Evolutionary conservation across 768 basidiomycete genomes (phyloP).

Genomic region (Macrocybe gigantea): DNA sequence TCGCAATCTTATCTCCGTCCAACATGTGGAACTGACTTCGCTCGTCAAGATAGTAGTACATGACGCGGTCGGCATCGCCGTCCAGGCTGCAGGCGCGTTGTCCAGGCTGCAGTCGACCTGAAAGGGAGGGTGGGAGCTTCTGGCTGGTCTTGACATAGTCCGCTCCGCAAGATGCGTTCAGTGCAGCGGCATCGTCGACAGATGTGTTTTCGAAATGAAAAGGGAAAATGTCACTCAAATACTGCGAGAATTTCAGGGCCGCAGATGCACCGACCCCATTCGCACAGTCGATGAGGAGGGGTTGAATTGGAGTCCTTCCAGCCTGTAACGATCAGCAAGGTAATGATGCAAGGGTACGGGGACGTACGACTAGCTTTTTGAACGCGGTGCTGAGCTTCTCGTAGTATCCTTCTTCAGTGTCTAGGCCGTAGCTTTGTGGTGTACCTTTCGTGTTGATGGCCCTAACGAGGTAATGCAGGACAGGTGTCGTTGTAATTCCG

Average conservation of each 20-base stretch:
- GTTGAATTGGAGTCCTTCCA: constrained; percentile 48
- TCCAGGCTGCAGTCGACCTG: constrained; percentile 54
- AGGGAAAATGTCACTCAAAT: constrained; percentile 55
- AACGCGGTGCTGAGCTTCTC: constrained; percentile 77
- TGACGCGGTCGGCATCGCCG: constrained; percentile 95
- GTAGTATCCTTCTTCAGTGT: constrained; percentile 80
- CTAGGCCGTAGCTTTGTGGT: constrained; percentile 71
- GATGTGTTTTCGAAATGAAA: constrained; percentile 68
- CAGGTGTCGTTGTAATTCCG: constrained; percentile 88
- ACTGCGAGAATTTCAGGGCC: constrained; percentile 51
- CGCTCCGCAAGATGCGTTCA: constrained; percentile 89
- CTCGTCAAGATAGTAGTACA: constrained; percentile 90
- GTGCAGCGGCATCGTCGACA: constrained; percentile 55
- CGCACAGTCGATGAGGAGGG: constrained; percentile 92
- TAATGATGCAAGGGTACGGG: neutral
- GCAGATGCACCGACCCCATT: constrained; percentile 91
- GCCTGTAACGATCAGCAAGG: constrained; percentile 31
- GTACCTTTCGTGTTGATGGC: constrained; percentile 84
- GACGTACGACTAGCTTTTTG: constrained; percentile 78
- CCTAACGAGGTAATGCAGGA: constrained; percentile 91
- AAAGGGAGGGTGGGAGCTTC: constrained; percentile 74
- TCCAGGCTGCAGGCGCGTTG: constrained; percentile 91
- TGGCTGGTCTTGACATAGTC: constrained; percentile 96
- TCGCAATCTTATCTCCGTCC: constrained; percentile 98
- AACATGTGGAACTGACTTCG: constrained; percentile 80